These are phyloP conservation scores for Astrothelium macrocarpum DNA, from an alignment of 495 filamentous ascomycete species.

Conservation along the genomic window DNA sequence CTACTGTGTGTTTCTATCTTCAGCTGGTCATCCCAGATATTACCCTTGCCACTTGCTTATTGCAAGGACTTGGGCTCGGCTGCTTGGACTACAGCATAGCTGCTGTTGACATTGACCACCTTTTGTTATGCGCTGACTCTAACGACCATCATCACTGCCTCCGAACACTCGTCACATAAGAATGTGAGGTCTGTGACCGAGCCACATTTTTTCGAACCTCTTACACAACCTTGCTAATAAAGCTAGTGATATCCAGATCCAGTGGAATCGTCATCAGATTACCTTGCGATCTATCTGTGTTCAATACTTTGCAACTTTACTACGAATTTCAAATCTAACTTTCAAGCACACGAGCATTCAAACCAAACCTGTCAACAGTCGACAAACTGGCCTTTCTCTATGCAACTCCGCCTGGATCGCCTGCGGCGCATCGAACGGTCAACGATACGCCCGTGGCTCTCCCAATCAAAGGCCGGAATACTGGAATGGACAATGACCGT, in stretches of 20 bases:
- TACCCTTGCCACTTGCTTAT: slow-evolving; percentile 3
- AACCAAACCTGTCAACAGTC: background rate
- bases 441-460: slow-evolving; percentile 20
- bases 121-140: slow-evolving; percentile 1
- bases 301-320: background rate
- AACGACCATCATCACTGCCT: background rate
- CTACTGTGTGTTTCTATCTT: slow-evolving; percentile 2
- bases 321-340: background rate
- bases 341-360: background rate
- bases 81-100: background rate
- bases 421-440: slow-evolving; percentile 29
- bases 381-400: slow-evolving; percentile 31
- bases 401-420: slow-evolving; percentile 35
- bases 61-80: background rate
- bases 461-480: slow-evolving; percentile 15
- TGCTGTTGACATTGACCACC: slow-evolving; percentile 7
- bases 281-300: background rate
- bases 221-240: background rate
- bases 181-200: slow-evolving; percentile 3
- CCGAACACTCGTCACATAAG: background rate
- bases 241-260: background rate
- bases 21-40: background rate
- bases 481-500: slow-evolving; percentile 37
- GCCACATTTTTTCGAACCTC: background rate
- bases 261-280: background rate